Base-by-base conservation (phyloP, 208 protist species). In the Trypanosoma scelopori region DNA sequence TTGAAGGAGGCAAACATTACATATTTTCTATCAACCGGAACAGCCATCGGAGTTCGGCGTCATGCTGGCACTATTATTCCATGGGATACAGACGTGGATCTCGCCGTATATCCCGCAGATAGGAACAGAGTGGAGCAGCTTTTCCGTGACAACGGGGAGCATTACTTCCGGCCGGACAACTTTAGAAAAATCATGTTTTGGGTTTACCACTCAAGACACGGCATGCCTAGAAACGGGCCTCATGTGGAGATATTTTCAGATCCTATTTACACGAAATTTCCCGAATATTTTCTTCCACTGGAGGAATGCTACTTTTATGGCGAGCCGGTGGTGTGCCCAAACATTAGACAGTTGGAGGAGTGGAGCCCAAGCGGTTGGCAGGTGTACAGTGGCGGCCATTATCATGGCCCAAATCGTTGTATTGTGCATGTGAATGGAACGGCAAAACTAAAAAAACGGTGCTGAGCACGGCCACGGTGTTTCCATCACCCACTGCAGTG, bases 81-180 rank as follows among this genome's bases (percentile, higher is more conserved):
- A 45, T 79, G 74, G 74, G 74, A 79, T 57, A 76, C 74, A 1
- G 74, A 79, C 55, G 63, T 79, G 7, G 69, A 74, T 56, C 61
- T 74, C 15, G 68, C 67, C 3, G 69, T 79, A 13, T 76, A 71
- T n/a, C 58, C 74, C 25, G 47, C 23, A 4, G 45, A 71, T 32
- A 35, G 55, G 11, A 39, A 22, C 5, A 42, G 20, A 12, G 39
- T 70, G 1, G 65, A 70, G 22, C 0, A 46, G 5, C 18, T 70
- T n/a, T 70, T 70, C 53, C 30, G 23, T 5, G 43, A 37, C 5
- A 70, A 70, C 49, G 39, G 39, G 41, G 57, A 65, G 47, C 74
- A 79, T 55, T 64, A 35, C 27, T 78, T 69, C 55, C 0, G 74
- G 13, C 41, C 50, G 30, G 72, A 78, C 48, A 15, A 27, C 4